phyloP scores from a whole-genome alignment of 129 eudicot genomes.

The Flaveria brownii region DNA sequence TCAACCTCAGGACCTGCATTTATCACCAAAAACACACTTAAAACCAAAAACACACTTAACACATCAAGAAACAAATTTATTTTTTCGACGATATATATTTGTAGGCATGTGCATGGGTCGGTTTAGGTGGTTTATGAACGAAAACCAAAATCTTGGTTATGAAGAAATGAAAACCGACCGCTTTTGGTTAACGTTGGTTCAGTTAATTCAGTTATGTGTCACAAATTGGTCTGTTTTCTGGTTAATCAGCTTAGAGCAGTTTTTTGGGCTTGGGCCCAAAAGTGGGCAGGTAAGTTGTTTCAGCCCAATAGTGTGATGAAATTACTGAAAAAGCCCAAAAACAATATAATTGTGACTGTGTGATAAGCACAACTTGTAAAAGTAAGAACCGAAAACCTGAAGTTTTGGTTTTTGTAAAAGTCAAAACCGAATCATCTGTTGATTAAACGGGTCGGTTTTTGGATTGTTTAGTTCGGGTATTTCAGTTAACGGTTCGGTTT shows the following conservation, averaged over 20 bases:
- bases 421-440: background rate
- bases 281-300: too few species aligned
- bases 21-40: constrained; percentile 9
- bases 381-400: background rate
- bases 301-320: background rate
- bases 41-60: constrained; percentile 13
- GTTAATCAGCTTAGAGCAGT: too few species aligned
- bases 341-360: background rate
- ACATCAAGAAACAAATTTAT: background rate
- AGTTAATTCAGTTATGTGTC: background rate
- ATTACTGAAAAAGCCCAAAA: background rate
- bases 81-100: too few species aligned
- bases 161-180: background rate
- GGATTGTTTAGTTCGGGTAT: background rate
- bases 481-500: background rate
- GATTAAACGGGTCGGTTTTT: background rate
- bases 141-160: background rate
- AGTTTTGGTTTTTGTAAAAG: background rate
- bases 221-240: background rate
- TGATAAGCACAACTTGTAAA: too few species aligned
- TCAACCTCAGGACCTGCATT: constrained; percentile 93
- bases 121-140: background rate
- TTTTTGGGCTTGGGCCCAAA: too few species aligned
- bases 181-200: background rate
- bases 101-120: background rate